Percentiles rank a stretch among this genome's conserved stretches.
These are phyloP conservation scores for Mycena galericulata DNA, from an alignment of 768 basidiomycete genomes.

Conservation along the genomic window DNA sequence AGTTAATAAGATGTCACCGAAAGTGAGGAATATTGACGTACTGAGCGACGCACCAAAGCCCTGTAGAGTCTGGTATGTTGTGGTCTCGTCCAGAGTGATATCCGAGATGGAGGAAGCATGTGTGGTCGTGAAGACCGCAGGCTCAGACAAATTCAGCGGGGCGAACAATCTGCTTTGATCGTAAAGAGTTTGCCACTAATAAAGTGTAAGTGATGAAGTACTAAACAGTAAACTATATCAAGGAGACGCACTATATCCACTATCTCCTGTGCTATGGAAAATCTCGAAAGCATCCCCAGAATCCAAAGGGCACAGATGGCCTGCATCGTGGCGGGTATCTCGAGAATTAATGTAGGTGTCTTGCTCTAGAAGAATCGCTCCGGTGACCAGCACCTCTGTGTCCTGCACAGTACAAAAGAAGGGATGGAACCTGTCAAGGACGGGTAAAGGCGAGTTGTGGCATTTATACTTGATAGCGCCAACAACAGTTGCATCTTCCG, in stretches of 20 bases:
- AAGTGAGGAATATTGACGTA: constrained; percentile 38
- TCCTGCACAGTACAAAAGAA: constrained; percentile 17
- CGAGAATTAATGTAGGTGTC: constrained; percentile 2
- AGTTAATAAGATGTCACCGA: not conserved
- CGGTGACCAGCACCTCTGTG: constrained; percentile 26
- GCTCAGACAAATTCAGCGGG: not conserved
- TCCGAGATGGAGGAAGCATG: constrained; percentile 42
- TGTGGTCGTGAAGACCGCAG: not conserved
- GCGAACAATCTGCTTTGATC: constrained; percentile 14
- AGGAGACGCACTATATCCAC: constrained; percentile 4
- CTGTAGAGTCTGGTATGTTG: constrained; percentile 55
- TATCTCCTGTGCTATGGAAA: not conserved
- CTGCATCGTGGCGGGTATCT: not conserved
- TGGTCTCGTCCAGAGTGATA: constrained; percentile 55
- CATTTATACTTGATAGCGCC: not conserved
- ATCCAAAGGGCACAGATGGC: not conserved
- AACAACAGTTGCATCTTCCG: not conserved
- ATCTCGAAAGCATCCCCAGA: not conserved
- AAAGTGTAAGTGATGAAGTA: not conserved
- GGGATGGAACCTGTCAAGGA: constrained; percentile 13
- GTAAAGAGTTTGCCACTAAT: constrained; percentile 9
- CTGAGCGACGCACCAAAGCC: constrained; percentile 63
- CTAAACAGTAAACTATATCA: not conserved
- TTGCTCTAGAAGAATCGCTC: constrained; percentile 13
- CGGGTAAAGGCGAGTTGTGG: not conserved